Evolutionary conservation across 2,329 filamentous ascomycete species (phyloP).

Genomic region (Dichotomopilus funicola): DNA sequence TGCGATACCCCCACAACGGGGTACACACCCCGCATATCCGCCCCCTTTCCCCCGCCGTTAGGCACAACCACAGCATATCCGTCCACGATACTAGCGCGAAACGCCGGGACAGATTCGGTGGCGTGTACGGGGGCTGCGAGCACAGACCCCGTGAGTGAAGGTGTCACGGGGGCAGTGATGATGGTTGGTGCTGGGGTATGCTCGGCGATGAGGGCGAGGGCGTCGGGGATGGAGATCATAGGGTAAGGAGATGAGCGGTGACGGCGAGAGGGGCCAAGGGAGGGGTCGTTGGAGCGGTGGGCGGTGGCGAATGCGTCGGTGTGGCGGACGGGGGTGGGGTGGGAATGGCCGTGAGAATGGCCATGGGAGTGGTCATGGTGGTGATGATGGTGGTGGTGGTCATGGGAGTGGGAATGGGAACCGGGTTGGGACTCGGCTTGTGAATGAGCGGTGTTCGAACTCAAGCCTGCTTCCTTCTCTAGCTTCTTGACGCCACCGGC

Average conservation of each 20-base stretch:
- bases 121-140: slow-evolving; percentile 79
- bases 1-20: slow-evolving; percentile 84
- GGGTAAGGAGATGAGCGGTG: slow-evolving; percentile 85
- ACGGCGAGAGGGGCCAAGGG: slow-evolving; percentile 58
- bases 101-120: slow-evolving; percentile 79
- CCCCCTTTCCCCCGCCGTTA: slow-evolving; percentile 36
- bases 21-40: slow-evolving; percentile 67
- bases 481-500: slow-evolving; percentile 74
- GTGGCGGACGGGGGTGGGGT: slow-evolving; percentile 64
- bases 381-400: slow-evolving; percentile 40
- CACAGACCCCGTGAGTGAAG: slow-evolving; percentile 64
- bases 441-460: slow-evolving; percentile 1
- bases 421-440: slow-evolving; percentile 51
- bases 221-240: slow-evolving; percentile 81
- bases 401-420: slow-evolving; percentile 41
- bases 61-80: slow-evolving; percentile 80
- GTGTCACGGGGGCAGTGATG: slow-evolving; percentile 54
- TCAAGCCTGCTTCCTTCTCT: slow-evolving; percentile 72
- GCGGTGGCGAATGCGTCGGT: slow-evolving; percentile 23
- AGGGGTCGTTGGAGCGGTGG: slow-evolving; percentile 54
- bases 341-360: slow-evolving; percentile 59
- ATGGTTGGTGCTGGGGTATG: slow-evolving; percentile 61
- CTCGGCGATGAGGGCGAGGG: slow-evolving; percentile 63
- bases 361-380: slow-evolving; percentile 49
- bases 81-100: slow-evolving; percentile 92